Conservation (phyloP, 768 basidiomycete species). For the Terana coerulea region DNA sequence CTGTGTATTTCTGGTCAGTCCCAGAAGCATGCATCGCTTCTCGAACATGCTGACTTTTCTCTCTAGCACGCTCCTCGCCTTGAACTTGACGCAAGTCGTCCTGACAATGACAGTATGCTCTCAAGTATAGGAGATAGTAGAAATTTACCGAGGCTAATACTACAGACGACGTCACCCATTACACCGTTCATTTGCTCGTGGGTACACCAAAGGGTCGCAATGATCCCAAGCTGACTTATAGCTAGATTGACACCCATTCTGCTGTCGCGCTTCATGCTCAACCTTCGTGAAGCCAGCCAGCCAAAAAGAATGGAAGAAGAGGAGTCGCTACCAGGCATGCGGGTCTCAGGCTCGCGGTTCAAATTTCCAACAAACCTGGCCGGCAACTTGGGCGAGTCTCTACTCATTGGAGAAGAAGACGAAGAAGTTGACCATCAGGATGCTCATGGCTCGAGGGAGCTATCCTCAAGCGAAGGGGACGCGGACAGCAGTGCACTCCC, state of each 20-base stretch:
- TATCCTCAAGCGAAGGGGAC: too few relatives aligned
- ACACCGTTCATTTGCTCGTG: not conserved
- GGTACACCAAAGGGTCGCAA: not conserved
- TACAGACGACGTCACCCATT: not conserved
- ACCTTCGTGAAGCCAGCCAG: not conserved
- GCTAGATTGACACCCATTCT: not conserved
- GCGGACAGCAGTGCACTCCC: too few relatives aligned
- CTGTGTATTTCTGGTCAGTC: not conserved
- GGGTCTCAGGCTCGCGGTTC: too few relatives aligned
- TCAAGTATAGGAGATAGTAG: not conserved
- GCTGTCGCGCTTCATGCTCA: not conserved
- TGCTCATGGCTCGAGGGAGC: too few relatives aligned
- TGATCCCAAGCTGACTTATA: not conserved
- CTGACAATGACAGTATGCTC: not conserved
- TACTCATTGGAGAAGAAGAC: too few relatives aligned
- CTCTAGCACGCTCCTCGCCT: not conserved
- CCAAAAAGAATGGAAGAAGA: too few relatives aligned
- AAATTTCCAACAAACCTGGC: too few relatives aligned
- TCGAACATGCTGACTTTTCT: not conserved
- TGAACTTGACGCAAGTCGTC: not conserved
- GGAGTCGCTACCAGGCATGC: too few relatives aligned
- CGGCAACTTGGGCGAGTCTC: too few relatives aligned
- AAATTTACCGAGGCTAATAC: not conserved
- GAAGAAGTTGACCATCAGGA: too few relatives aligned
- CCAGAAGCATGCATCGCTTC: not conserved